A percentile compares a stretch with the other conserved stretches of the same genome.
Evolutionary conservation across 2,329 filamentous ascomycete genomes (phyloP).

Genomic region (Phialocephala subalpina): DNA sequence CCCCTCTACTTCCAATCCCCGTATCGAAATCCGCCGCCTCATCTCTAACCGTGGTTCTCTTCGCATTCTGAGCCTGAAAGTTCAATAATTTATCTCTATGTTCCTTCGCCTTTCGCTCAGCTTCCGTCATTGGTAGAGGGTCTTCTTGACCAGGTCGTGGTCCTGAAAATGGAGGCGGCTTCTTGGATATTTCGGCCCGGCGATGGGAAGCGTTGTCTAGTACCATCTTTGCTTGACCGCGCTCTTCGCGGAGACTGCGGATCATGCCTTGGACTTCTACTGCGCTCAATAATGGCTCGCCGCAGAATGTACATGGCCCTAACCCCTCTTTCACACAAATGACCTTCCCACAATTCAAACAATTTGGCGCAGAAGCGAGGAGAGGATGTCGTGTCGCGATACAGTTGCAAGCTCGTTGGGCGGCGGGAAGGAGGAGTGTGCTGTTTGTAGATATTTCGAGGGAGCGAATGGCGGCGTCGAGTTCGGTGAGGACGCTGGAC

Average conservation of each 20-base stretch:
- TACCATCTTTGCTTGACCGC: slow-evolving; percentile 86
- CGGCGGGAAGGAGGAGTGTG: slow-evolving; percentile 64
- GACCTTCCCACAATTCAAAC: slow-evolving; percentile 90
- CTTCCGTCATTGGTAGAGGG: slow-evolving; percentile 33
- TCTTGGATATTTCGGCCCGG: slow-evolving; percentile 69
- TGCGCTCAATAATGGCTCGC: slow-evolving; percentile 72
- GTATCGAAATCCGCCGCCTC: slow-evolving; percentile 74
- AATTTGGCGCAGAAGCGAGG: slow-evolving; percentile 92
- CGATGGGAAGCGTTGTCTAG: slow-evolving; percentile 77
- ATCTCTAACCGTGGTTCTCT: slow-evolving; percentile 73
- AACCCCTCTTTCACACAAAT: slow-evolving; percentile 94
- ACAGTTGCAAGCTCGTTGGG: slow-evolving; percentile 80
- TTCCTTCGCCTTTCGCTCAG: slow-evolving; percentile 61
- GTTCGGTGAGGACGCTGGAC: slow-evolving; percentile 74
- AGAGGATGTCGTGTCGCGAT: slow-evolving; percentile 88
- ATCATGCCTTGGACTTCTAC: slow-evolving; percentile 88
- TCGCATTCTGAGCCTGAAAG: slow-evolving; percentile 75
- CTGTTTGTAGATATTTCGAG: slow-evolving; percentile 95
- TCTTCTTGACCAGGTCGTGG: slow-evolving; percentile 44
- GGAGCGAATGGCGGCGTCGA: slow-evolving; percentile 83
- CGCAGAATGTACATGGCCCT: slow-evolving; percentile 93
- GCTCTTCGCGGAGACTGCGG: slow-evolving; percentile 80
- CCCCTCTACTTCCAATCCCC: slow-evolving; percentile 51
- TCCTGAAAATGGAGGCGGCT: slow-evolving; percentile 66
- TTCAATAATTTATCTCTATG: slow-evolving; percentile 72